Evolutionary conservation across 352 stramenopile genomes (phyloP).

Genomic region (Phytophthora foliorum): DNA sequence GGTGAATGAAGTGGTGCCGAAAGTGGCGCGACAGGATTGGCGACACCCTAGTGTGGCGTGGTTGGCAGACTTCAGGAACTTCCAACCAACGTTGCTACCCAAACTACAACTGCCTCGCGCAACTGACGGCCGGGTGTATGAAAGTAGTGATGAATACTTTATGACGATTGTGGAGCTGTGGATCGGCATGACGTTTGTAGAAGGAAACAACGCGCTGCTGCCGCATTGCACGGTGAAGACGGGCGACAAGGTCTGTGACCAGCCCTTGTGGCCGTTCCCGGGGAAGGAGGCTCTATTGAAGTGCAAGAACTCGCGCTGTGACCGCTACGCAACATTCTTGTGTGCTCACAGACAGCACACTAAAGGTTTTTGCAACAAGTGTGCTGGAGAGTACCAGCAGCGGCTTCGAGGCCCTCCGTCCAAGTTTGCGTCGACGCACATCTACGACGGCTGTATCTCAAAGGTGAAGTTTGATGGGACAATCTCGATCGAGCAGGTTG

Average conservation of each 20-base stretch:
- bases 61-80: constrained; percentile 74
- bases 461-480: constrained; percentile 69
- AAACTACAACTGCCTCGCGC: constrained; percentile 67
- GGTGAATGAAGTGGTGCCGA: background rate
- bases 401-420: constrained; percentile 64
- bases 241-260: constrained; percentile 70
- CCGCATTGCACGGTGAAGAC: constrained; percentile 72
- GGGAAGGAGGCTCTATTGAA: constrained; percentile 23
- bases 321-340: constrained; percentile 60
- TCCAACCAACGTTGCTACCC: constrained; percentile 74
- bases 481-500: constrained; percentile 67
- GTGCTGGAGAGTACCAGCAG: constrained; percentile 58
- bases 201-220: constrained; percentile 85
- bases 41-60: constrained; percentile 75
- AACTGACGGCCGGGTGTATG: constrained; percentile 64
- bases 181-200: constrained; percentile 91
- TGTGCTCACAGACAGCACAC: constrained; percentile 67
- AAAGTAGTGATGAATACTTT: constrained; percentile 84
- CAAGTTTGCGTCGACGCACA: constrained; percentile 76
- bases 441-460: constrained; percentile 74
- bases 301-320: constrained; percentile 69
- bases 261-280: constrained; percentile 70
- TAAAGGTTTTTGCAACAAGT: constrained; percentile 71
- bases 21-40: constrained; percentile 53
- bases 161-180: constrained; percentile 76